These are phyloP conservation scores for Candida suzukii DNA, from an alignment of 805 yeast species.

Conservation along the genomic window DNA sequence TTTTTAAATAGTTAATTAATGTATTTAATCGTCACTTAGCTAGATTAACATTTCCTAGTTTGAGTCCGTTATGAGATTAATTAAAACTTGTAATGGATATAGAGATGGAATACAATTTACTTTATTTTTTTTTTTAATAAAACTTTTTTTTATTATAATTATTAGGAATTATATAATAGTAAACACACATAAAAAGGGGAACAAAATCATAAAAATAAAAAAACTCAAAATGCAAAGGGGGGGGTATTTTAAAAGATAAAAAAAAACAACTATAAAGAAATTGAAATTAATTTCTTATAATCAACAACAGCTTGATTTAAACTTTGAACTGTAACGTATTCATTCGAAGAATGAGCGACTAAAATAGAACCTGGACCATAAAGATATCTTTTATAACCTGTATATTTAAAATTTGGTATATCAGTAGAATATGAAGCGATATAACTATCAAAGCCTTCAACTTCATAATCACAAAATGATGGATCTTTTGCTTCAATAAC, in stretches of 20 bases:
- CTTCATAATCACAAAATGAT: slow-evolving; percentile 44
- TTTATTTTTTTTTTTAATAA: neutral
- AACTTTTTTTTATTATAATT: neutral
- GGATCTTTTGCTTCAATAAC: slow-evolving; percentile 27
- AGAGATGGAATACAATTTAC: slow-evolving; percentile 17
- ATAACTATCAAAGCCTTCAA: slow-evolving; percentile 54
- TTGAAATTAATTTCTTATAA: slow-evolving; percentile 35
- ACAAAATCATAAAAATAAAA: too few relatives aligned
- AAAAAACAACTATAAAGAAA: slow-evolving; percentile 7
- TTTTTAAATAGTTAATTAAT: too few relatives aligned
- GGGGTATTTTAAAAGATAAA: too few relatives aligned
- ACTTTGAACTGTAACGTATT: slow-evolving; percentile 41
- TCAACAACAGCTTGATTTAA: slow-evolving; percentile 45
- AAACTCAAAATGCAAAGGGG: too few relatives aligned
- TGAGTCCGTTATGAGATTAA: slow-evolving; percentile 20
- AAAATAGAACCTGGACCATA: slow-evolving; percentile 64
- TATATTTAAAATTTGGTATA: slow-evolving; percentile 33
- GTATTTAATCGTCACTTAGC: slow-evolving; percentile 11
- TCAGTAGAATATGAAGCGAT: slow-evolving; percentile 32
- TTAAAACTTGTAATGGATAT: slow-evolving; percentile 21
- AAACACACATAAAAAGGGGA: neutral
- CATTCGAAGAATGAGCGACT: slow-evolving; percentile 55
- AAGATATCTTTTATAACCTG: slow-evolving; percentile 38
- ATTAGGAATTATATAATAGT: neutral
- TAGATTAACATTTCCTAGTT: slow-evolving; percentile 18